Percentiles rank a stretch among this genome's conserved stretches.
Conservation (phyloP, 495 filamentous ascomycete genomes). For the Penicillium samsonianum region DNA sequence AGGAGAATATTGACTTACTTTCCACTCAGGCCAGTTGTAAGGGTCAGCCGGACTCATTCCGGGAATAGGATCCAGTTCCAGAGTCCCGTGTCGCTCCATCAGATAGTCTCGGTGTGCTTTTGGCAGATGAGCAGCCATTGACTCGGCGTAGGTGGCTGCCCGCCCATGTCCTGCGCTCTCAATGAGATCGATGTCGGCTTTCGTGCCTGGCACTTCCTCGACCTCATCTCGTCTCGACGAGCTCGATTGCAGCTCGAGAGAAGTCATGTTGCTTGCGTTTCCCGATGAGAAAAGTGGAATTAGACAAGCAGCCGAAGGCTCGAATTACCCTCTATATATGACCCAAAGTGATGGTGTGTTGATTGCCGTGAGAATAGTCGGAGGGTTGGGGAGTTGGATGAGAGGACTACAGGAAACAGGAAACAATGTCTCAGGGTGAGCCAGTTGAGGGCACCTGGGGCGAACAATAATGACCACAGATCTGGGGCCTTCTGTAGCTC, state of each 20-base stretch:
- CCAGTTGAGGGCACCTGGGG: background rate
- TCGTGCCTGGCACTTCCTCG: conserved; percentile 20
- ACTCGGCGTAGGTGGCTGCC: conserved; percentile 32
- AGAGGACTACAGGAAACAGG: background rate
- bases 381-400: background rate
- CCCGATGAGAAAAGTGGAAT: background rate
- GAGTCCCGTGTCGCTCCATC: conserved; percentile 54
- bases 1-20: conserved; percentile 36
- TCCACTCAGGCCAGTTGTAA: conserved; percentile 59
- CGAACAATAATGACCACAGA: background rate
- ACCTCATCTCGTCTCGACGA: conserved; percentile 23
- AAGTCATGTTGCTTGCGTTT: conserved; percentile 24
- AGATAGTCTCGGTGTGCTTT: conserved; percentile 52
- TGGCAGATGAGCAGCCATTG: conserved; percentile 34
- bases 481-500: background rate
- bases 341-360: background rate
- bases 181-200: conserved; percentile 36
- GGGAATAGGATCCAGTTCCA: conserved; percentile 56
- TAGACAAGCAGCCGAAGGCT: background rate
- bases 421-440: background rate
- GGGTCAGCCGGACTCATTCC: conserved; percentile 52
- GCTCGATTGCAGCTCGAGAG: conserved; percentile 23
- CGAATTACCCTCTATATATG: background rate
- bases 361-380: background rate
- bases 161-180: conserved; percentile 35